Evolutionary conservation across 2,329 filamentous ascomycete genomes (phyloP).

Genomic region (Penicillium sp.): DNA sequence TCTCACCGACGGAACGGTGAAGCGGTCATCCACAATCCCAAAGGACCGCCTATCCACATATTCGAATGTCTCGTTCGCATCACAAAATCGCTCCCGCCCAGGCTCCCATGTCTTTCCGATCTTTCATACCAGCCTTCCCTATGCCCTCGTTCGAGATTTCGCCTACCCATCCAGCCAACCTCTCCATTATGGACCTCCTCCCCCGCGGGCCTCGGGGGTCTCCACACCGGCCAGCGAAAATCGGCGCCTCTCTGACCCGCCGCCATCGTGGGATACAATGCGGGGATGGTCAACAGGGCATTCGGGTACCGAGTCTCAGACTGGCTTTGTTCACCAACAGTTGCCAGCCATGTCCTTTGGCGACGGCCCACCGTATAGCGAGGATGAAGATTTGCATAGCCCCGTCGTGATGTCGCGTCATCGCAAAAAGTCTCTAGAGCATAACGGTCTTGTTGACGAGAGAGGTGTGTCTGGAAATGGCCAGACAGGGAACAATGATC

Average conservation of each 20-base stretch:
- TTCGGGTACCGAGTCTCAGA: constrained; percentile 48
- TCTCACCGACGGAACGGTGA: constrained; percentile 51
- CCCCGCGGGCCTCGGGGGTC: constrained; percentile 65
- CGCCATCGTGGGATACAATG: constrained; percentile 68
- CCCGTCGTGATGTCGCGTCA: constrained; percentile 80
- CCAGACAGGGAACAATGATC: constrained; percentile 52
- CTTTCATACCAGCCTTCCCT: constrained; percentile 79
- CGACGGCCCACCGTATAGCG: constrained; percentile 88
- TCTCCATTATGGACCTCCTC: constrained; percentile 89
- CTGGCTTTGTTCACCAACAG: constrained; percentile 58
- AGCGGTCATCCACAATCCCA: constrained; percentile 70
- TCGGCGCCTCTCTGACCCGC: constrained; percentile 74
- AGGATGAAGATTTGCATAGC: constrained; percentile 91
- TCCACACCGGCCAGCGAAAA: constrained; percentile 82
- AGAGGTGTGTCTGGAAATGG: constrained; percentile 10
- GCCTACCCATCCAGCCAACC: constrained; percentile 80
- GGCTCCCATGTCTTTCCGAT: constrained; percentile 76
- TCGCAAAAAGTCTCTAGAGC: constrained; percentile 66
- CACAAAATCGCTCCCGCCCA: constrained; percentile 65
- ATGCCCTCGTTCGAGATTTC: constrained; percentile 92
- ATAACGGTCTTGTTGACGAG: constrained; percentile 41
- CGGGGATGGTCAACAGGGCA: constrained; percentile 54
- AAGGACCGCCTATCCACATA: constrained; percentile 82
- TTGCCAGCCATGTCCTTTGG: constrained; percentile 78
- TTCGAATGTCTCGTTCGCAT: constrained; percentile 62